Evolutionary conservation across 768 basidiomycete species (phyloP).

Genomic region (Naganishia friedmannii): DNA sequence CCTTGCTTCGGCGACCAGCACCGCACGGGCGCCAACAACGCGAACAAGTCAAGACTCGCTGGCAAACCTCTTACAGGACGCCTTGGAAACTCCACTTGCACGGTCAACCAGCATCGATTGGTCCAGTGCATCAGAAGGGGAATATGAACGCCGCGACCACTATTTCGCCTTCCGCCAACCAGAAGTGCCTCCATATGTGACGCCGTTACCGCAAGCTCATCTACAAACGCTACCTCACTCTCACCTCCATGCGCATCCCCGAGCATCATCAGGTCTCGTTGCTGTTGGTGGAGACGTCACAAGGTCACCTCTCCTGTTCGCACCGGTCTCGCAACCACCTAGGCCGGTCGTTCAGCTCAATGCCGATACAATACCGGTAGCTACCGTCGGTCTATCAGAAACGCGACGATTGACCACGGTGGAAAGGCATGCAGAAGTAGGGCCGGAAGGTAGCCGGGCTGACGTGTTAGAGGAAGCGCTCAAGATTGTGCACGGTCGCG

Average conservation of each 20-base stretch:
- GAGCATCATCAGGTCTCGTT: slow-evolving; percentile 4
- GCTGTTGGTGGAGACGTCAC: slow-evolving; percentile 9
- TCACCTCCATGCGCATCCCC: slow-evolving; percentile 10
- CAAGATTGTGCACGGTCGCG: not conserved
- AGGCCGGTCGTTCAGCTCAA: slow-evolving; percentile 9
- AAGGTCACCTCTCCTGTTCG: not conserved
- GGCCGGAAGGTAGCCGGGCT: not conserved
- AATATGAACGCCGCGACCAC: not conserved
- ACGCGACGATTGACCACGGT: not conserved
- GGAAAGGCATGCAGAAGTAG: not conserved
- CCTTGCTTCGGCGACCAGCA: not conserved
- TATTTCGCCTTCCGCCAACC: not conserved
- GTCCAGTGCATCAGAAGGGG: slow-evolving; percentile 1
- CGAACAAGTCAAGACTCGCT: not conserved
- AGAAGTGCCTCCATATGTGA: slow-evolving; percentile 7
- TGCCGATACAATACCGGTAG: slow-evolving; percentile 15
- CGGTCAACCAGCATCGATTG: slow-evolving; percentile 14
- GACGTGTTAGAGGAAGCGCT: not conserved
- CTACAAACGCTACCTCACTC: slow-evolving; percentile 15
- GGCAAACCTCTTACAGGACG: slow-evolving; percentile 15
- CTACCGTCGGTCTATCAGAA: slow-evolving; percentile 6
- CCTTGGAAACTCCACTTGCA: slow-evolving; percentile 8
- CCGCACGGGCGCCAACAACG: not conserved
- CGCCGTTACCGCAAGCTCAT: slow-evolving; percentile 20
- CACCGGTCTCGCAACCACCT: not conserved